These are phyloP conservation scores for Pinus tabuliformis DNA, from an alignment of 75 land plant species.

Conservation along the genomic window DNA sequence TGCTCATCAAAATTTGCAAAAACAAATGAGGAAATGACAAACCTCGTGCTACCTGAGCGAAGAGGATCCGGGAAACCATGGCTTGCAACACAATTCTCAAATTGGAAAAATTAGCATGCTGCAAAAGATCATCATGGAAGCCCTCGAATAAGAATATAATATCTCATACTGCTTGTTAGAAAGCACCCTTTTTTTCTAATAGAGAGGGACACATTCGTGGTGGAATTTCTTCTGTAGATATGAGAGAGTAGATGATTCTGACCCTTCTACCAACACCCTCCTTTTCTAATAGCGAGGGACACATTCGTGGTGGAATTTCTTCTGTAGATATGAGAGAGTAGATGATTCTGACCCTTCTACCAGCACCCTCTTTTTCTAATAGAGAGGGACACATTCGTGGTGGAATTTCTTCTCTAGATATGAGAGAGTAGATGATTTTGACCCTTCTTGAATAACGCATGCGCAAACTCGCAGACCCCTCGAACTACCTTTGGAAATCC, in stretches of 20 bases:
- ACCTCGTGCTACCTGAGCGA: conserved; percentile 1
- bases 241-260: conserved; percentile 75
- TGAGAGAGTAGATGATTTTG: conserved; percentile 77
- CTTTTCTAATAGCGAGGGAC: no score
- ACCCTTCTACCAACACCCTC: not conserved
- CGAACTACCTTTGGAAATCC: conserved; percentile 88
- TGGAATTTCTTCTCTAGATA: conserved; percentile 68
- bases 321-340: no score
- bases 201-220: conserved; percentile 29
- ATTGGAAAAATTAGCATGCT: conserved; percentile 20
- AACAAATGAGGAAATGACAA: not conserved
- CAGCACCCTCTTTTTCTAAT: no score
- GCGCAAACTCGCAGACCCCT: conserved; percentile 88
- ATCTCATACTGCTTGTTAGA: not conserved
- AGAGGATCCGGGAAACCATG: conserved; percentile 26
- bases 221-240: conserved; percentile 69
- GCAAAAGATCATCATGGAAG: conserved; percentile 76
- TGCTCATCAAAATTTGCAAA: not conserved
- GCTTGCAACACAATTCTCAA: conserved; percentile 29
- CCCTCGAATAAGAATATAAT: no score
- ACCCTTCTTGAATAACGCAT: conserved; percentile 84
- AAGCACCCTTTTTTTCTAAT: conserved; percentile 36
- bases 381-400: no score
- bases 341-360: no score
- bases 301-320: no score